Percentiles rank a stretch among this genome's conserved stretches.
phyloP scores from a whole-genome alignment of 2,329 filamentous ascomycete genomes.

The Xylaria sp. region DNA sequence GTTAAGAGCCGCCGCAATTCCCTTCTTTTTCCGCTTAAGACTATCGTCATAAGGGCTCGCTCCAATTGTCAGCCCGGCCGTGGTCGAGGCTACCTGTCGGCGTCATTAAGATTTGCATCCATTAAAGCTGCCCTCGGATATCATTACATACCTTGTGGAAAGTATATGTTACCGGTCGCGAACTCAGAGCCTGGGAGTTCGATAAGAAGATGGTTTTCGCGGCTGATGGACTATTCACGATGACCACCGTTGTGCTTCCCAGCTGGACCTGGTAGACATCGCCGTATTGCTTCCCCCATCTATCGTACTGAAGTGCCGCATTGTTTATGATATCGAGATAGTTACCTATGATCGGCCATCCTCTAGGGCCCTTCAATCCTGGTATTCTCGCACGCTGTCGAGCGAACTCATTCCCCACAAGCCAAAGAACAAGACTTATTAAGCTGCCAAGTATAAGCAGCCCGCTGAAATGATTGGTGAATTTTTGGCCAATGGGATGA shows the following conservation, averaged over 20 bases:
- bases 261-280: conserved; percentile 74
- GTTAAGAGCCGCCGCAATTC: conserved; percentile 81
- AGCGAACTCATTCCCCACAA: conserved; percentile 45
- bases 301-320: conserved; percentile 61
- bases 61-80: conserved; percentile 83
- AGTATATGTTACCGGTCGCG: conserved; percentile 80
- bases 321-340: conserved; percentile 69
- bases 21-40: conserved; percentile 80
- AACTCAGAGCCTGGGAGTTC: conserved; percentile 81
- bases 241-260: conserved; percentile 78
- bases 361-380: conserved; percentile 45
- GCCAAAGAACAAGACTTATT: conserved; percentile 34
- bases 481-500: conserved; percentile 16
- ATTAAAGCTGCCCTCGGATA: too few species aligned
- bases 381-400: conserved; percentile 43
- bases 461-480: conserved; percentile 10
- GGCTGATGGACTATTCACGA: conserved; percentile 81
- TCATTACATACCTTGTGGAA: conserved; percentile 74
- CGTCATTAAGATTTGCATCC: neutral
- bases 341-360: conserved; percentile 66
- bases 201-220: conserved; percentile 81
- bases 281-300: conserved; percentile 70
- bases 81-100: conserved; percentile 68
- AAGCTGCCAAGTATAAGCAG: conserved; percentile 23
- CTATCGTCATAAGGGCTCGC: conserved; percentile 87